These are phyloP conservation scores for Vigna angularis DNA, from an alignment of 306 rosid genomes.

Conservation along the genomic window DNA sequence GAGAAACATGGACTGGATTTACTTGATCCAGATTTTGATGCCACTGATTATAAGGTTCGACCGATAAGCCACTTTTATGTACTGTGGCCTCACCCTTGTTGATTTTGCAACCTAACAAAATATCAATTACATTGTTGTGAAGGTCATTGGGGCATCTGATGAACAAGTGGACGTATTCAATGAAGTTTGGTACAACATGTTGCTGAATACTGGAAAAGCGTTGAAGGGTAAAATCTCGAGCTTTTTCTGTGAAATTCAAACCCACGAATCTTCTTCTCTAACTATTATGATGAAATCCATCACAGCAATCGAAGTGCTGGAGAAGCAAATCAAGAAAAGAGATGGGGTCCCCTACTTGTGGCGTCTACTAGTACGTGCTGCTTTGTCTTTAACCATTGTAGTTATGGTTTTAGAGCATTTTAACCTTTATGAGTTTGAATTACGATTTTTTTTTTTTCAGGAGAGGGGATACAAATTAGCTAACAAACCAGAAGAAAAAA, in stretches of 20 bases:
- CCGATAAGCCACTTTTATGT: conserved; percentile 1
- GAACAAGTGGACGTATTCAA: conserved; percentile 91
- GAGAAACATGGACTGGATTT: conserved; percentile 62
- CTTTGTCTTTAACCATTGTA: neutral
- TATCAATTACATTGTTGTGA: conserved; percentile 30
- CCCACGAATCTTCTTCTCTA: conserved; percentile 22
- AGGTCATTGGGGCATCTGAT: conserved; percentile 88
- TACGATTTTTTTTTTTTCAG: conserved; percentile 38
- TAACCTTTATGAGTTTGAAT: too few species aligned
- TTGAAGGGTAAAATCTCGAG: conserved; percentile 57
- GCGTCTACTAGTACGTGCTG: conserved; percentile 70
- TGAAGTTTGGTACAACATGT: conserved; percentile 78
- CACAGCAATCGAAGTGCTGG: conserved; percentile 68
- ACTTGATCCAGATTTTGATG: conserved; percentile 81
- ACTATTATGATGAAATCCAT: conserved; percentile 3
- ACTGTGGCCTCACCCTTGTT: neutral
- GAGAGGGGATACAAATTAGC: conserved; percentile 71
- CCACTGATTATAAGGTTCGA: conserved; percentile 69
- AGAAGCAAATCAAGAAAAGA: conserved; percentile 63
- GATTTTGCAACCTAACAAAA: neutral
- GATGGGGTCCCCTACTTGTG: conserved; percentile 74
- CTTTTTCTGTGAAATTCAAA: conserved; percentile 5
- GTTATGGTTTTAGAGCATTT: conserved; percentile 8
- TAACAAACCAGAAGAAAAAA: conserved; percentile 65
- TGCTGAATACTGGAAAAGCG: conserved; percentile 67